Evolutionary conservation across 2,329 filamentous ascomycete genomes (phyloP).

Genomic region (Geosmithia putterillii): DNA sequence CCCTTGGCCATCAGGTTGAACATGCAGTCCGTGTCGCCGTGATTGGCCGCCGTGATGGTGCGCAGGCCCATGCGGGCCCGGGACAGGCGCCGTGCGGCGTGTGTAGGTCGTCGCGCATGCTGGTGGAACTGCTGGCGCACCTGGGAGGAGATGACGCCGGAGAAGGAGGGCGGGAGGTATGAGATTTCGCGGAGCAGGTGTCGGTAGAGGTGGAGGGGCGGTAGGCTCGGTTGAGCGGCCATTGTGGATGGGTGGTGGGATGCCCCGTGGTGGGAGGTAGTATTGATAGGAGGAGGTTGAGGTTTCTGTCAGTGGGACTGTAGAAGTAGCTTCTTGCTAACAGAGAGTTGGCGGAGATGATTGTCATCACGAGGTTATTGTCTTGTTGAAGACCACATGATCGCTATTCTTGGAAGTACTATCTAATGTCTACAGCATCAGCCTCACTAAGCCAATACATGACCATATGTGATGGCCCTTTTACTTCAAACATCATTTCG

Average conservation of each 20-base stretch:
- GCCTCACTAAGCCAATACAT: too few relatives aligned
- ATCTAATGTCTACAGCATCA: too few relatives aligned
- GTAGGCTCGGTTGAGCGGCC: background rate
- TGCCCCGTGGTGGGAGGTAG: background rate
- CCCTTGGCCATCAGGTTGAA: conserved; percentile 31
- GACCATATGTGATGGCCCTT: too few relatives aligned
- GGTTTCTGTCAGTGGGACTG: too few relatives aligned
- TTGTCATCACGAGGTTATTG: too few relatives aligned
- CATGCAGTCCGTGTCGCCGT: conserved; percentile 35
- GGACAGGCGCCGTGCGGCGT: conserved; percentile 18
- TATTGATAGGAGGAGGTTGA: background rate
- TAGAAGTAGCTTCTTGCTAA: too few relatives aligned
- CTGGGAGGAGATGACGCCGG: conserved; percentile 10
- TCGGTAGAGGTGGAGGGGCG: conserved; percentile 32
- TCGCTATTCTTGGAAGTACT: too few relatives aligned
- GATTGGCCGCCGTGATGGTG: conserved; percentile 38
- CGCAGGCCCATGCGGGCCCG: conserved; percentile 30
- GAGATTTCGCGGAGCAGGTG: conserved; percentile 47
- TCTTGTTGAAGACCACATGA: too few relatives aligned
- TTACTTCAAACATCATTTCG: too few relatives aligned
- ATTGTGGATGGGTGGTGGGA: background rate
- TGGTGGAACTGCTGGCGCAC: conserved; percentile 25
- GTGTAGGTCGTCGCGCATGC: conserved; percentile 16
- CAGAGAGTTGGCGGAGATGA: too few relatives aligned
- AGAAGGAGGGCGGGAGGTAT: conserved; percentile 42